Base-by-base conservation (phyloP, 495 filamentous ascomycete genomes). In the Xylaria flabelliformis region DNA sequence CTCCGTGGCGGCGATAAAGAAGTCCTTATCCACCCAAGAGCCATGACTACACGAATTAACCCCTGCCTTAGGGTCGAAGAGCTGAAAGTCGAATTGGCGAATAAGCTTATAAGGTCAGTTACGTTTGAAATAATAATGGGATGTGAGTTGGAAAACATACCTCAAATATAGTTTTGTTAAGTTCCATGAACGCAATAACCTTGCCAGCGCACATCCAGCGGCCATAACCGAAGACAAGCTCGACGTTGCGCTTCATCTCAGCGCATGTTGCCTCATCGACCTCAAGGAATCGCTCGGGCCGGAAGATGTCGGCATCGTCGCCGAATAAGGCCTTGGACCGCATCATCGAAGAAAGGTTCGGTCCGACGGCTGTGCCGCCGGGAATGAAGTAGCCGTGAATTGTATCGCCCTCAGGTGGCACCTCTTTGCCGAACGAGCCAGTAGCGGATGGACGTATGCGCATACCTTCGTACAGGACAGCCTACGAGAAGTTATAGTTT, bases 181-280 rank as follows among this genome's bases (percentile, higher is more conserved):
- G 73, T 77, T 90, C 88, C 83, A 89, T 85, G 77, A 85, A 79
- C 4, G 87, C 87, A 75, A 90, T 84, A 72, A 85, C 79, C 67
- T 78, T 82, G 0, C 88, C 88, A 61, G 89, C 70, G 72, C 88
- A 90, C 17, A 84, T 80, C 48, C 87, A 76, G 4, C 85, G 78
- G 4, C 88, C 88, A 78, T 88, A 88, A 34, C 88, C 87, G 76
- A 89, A 89, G 17, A 59, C 51, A 34, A 75, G 67, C 0, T 81
- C 82, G 64, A 88, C 80, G 58, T 85, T 83, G 59, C 85, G 85
- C 76, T 85, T 87, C 68, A 85, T 84, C 67, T 82, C 85, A 63
- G 81, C 65, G 72, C 81, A 85, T 1, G 82, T 80, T 53, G 75
- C 76, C 73, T 82, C 83, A 32, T 80, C 78, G 42, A 58, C 71